Conservation (phyloP, 495 filamentous ascomycete genomes). For the Penicillium flavigenum region DNA sequence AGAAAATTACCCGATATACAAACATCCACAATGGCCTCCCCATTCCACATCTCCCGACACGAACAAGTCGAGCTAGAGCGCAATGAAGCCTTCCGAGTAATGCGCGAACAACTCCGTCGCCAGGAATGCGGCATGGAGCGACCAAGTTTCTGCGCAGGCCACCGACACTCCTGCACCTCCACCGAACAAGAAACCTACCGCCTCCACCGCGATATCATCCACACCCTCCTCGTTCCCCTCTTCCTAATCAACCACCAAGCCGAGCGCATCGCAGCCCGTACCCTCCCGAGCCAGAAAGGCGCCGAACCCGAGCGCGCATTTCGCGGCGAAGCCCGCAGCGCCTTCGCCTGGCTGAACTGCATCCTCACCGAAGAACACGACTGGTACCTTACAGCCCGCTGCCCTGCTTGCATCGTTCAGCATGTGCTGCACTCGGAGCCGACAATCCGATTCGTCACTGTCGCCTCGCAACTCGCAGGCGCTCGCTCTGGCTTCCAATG, state of each 20-base stretch:
- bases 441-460: constrained; percentile 57
- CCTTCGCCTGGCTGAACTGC: constrained; percentile 61
- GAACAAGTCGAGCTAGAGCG: constrained; percentile 40
- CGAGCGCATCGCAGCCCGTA: constrained; percentile 47
- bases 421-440: constrained; percentile 58
- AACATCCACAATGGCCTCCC: constrained; percentile 37
- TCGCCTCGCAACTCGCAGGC: constrained; percentile 53
- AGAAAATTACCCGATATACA: neutral
- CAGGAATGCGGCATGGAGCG: constrained; percentile 41
- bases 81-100: constrained; percentile 44
- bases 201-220: constrained; percentile 61
- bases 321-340: constrained; percentile 55
- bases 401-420: constrained; percentile 56
- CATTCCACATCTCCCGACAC: constrained; percentile 46
- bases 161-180: constrained; percentile 40
- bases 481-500: constrained; percentile 52
- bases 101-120: constrained; percentile 47
- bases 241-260: constrained; percentile 57
- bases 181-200: constrained; percentile 50
- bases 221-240: constrained; percentile 57
- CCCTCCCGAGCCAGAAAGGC: constrained; percentile 45
- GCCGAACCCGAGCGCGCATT: constrained; percentile 61
- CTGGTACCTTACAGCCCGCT: constrained; percentile 57
- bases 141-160: constrained; percentile 51
- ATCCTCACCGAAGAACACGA: constrained; percentile 57